Evolutionary conservation across 345 rosid genomes (phyloP).

Genomic region (Populus alba): DNA sequence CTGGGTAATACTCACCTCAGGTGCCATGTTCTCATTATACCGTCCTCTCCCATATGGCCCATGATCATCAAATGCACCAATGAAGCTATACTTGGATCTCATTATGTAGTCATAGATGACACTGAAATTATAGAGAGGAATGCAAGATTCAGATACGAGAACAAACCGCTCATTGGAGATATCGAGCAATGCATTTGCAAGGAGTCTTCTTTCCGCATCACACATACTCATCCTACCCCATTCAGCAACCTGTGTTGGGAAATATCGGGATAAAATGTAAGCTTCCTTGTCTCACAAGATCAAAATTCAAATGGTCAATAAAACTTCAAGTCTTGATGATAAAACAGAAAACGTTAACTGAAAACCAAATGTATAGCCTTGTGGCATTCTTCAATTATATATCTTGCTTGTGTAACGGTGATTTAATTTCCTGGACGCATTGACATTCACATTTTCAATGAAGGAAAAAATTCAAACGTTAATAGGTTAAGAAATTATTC

Average conservation of each 20-base stretch:
- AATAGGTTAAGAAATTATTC: background rate
- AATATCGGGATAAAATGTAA: slow-evolving; percentile 5
- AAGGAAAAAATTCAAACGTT: background rate
- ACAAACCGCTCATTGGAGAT: slow-evolving; percentile 81
- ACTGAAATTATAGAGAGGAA: slow-evolving; percentile 79
- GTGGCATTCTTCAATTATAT: background rate
- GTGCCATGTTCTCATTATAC: slow-evolving; percentile 67
- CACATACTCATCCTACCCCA: slow-evolving; percentile 99
- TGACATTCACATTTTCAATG: background rate
- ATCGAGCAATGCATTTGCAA: slow-evolving; percentile 90
- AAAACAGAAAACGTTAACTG: background rate
- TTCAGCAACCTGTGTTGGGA: slow-evolving; percentile 55
- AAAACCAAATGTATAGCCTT: background rate
- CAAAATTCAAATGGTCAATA: background rate
- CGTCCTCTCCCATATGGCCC: slow-evolving; percentile 90
- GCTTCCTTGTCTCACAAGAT: background rate
- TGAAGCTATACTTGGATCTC: slow-evolving; percentile 66
- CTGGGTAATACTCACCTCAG: slow-evolving; percentile 63
- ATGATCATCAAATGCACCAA: slow-evolving; percentile 85
- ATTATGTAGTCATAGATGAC: slow-evolving; percentile 58
- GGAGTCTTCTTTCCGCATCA: slow-evolving; percentile 87
- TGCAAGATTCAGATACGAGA: slow-evolving; percentile 93
- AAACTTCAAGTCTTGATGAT: background rate
- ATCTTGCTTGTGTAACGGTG: background rate
- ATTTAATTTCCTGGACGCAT: background rate